Conservation (phyloP, 2,329 filamentous ascomycete species). For the Pyrenophora tritici-repentis region DNA sequence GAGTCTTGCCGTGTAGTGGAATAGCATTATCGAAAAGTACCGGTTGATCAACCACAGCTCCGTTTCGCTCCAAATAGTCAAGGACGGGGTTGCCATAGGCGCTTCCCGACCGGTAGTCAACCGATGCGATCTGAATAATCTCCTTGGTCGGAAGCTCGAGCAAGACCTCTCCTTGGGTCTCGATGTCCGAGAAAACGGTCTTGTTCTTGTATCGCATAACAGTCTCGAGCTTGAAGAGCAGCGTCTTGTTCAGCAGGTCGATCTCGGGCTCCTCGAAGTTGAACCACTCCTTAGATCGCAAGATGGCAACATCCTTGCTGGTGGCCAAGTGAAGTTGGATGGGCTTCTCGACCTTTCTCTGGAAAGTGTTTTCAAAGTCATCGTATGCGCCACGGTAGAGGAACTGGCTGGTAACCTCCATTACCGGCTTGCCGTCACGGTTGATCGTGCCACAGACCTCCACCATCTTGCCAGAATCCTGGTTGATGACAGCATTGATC, state of each 20-base stretch:
- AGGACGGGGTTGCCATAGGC: constrained; percentile 97
- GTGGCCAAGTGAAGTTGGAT: constrained; percentile 90
- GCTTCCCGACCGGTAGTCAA: constrained; percentile 88
- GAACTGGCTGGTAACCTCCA: constrained; percentile 99
- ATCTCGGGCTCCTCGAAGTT: constrained; percentile 81
- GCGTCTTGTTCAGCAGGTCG: constrained; percentile 87
- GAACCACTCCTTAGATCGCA: constrained; percentile 98
- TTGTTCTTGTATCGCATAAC: constrained; percentile 94
- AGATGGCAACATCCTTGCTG: constrained; percentile 87
- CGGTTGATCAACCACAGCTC: constrained; percentile 91
- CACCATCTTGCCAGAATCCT: constrained; percentile 98
- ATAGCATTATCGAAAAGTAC: constrained; percentile 98
- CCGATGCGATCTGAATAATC: constrained; percentile 93
- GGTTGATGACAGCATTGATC: constrained; percentile 97
- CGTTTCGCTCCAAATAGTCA: constrained; percentile 92
- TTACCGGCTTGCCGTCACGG: constrained; percentile 80
- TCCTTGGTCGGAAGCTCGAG: constrained; percentile 96
- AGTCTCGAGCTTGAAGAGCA: constrained; percentile 94
- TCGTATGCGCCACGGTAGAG: constrained; percentile 90
- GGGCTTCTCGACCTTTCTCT: constrained; percentile 92
- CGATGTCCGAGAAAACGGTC: constrained; percentile 85
- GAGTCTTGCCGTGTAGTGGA: constrained; percentile 88
- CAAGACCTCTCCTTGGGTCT: constrained; percentile 90
- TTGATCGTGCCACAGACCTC: constrained; percentile 98
- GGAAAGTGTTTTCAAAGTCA: constrained; percentile 98